These are phyloP conservation scores for Beauveria scarabaeidicola DNA, from an alignment of 2,329 filamentous ascomycete genomes.

Conservation along the genomic window DNA sequence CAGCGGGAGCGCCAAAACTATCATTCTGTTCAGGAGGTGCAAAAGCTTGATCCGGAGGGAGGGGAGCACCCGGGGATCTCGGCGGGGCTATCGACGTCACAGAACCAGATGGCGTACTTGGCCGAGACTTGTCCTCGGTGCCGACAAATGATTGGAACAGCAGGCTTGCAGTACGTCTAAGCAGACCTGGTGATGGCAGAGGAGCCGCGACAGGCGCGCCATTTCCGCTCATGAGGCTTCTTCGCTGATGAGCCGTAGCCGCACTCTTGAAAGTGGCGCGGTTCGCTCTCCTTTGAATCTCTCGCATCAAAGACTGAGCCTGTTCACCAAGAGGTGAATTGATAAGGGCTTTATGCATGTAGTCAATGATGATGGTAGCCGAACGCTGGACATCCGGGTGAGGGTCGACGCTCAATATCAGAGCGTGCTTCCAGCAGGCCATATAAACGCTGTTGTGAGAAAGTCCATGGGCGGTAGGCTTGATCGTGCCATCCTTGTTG, in stretches of 20 bases:
- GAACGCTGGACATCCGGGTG: conserved; percentile 87
- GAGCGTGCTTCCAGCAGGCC: conserved; percentile 85
- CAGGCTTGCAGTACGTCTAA: conserved; percentile 56
- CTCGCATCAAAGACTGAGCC: conserved; percentile 64
- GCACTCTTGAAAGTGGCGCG: conserved; percentile 38
- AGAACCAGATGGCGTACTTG: conserved; percentile 23
- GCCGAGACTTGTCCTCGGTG: conserved; percentile 35
- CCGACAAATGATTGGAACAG: conserved; percentile 52
- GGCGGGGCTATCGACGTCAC: conserved; percentile 15
- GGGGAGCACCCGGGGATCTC: conserved; percentile 27
- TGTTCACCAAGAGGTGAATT: conserved; percentile 66
- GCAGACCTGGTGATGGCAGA: conserved; percentile 46
- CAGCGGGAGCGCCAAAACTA: conserved; percentile 52
- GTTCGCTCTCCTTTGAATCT: conserved; percentile 50
- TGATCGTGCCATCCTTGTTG: conserved; percentile 49
- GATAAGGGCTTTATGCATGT: conserved; percentile 68
- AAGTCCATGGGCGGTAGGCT: conserved; percentile 47
- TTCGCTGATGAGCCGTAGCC: conserved; percentile 34
- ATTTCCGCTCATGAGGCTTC: conserved; percentile 27
- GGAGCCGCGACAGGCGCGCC: conserved; percentile 30
- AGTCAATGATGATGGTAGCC: conserved; percentile 78
- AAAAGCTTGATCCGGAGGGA: conserved; percentile 32
- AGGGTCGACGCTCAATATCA: conserved; percentile 87
- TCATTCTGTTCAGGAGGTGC: conserved; percentile 69
- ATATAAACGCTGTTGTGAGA: conserved; percentile 88